Conservation (phyloP, 2,329 filamentous ascomycete genomes). For the Juglanconis oblonga region DNA sequence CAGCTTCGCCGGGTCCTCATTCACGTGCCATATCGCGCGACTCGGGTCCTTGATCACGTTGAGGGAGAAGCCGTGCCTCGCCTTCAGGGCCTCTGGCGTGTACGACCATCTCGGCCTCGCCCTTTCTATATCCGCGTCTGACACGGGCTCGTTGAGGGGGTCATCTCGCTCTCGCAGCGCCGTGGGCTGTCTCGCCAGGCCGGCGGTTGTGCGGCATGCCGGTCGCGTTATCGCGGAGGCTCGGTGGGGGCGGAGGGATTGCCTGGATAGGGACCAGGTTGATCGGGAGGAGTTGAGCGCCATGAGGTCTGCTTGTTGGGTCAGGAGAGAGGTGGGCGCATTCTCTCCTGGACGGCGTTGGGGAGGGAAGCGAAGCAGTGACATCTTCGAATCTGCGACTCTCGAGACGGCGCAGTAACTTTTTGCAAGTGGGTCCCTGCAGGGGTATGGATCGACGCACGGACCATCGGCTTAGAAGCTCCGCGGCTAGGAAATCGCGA, state of each 20-base stretch:
- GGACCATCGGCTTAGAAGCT: neutral
- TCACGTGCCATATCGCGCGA: slow-evolving; percentile 63
- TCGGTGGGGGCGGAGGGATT: slow-evolving; percentile 29
- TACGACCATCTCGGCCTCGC: slow-evolving; percentile 63
- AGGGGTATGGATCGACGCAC: neutral
- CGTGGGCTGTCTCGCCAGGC: slow-evolving; percentile 11
- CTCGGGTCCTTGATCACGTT: slow-evolving; percentile 53
- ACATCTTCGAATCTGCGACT: slow-evolving; percentile 4
- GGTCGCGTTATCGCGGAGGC: slow-evolving; percentile 9
- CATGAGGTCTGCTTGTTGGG: slow-evolving; percentile 23
- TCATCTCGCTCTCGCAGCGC: slow-evolving; percentile 14
- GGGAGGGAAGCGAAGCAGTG: neutral
- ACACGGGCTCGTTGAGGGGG: slow-evolving; percentile 16
- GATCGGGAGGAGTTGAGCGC: slow-evolving; percentile 33
- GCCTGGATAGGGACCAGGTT: slow-evolving; percentile 30
- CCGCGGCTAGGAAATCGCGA: neutral
- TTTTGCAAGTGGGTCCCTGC: slow-evolving; percentile 17
- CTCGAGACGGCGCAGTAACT: slow-evolving; percentile 11
- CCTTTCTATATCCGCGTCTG: slow-evolving; percentile 15
- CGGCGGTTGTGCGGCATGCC: slow-evolving; percentile 10
- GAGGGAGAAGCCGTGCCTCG: slow-evolving; percentile 55
- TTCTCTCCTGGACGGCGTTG: slow-evolving; percentile 6
- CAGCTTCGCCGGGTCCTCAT: slow-evolving; percentile 69
- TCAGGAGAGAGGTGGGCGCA: slow-evolving; percentile 9
- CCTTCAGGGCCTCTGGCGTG: slow-evolving; percentile 68